Base-by-base conservation (phyloP, 768 basidiomycete species). In the Suillus brevipes region DNA sequence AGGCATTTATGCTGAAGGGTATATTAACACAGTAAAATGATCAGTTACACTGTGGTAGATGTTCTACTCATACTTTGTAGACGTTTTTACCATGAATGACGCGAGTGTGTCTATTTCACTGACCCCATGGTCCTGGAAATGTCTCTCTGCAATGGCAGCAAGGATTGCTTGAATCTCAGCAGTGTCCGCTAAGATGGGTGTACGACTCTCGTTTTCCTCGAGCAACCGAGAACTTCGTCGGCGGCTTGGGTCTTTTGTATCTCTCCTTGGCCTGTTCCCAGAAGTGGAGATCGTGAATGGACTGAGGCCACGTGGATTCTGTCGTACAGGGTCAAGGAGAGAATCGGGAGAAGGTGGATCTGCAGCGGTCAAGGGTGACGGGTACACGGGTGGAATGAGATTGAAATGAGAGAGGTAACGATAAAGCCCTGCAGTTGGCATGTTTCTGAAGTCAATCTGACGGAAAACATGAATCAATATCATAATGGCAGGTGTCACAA, bases 101-200 rank as follows among this genome's bases (percentile, higher is more conserved):
- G 90, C 89, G 47, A 94, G 78, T n/a, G 88, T 90, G 66, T 94
- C 92, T 56, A 91, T 87, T 75, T 94, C 92, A 74, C 89, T 88
- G 20, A 83, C 76, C 14, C 77, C 70, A 64, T 85, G 79, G 45
- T 89, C 86, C 64, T 84, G 81, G 73, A 92, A 94, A 75, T 94
- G 92, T 62, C 82, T 82, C 70, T 92, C 89, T 2, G 87, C 91
- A 47, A 94, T 82, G 9, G 79, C 77, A 3, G 92, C 92, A 40
- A 94, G 77, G 52, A 89, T 82, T 0, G 74, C 79, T 65, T 92
- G 88, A 18, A 92, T 79, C 43, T 92, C 91, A 40, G 81, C 82
- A 14, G 89, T 72, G 73, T 94, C 92, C 12, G 89, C 84, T 63
- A 92, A 74, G 61, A 93, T 84, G 2, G 91, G 89, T 10, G 85